These are phyloP conservation scores for Lolium rigidum DNA, from an alignment of 176 grass and related monocot genomes.

Conservation along the genomic window DNA sequence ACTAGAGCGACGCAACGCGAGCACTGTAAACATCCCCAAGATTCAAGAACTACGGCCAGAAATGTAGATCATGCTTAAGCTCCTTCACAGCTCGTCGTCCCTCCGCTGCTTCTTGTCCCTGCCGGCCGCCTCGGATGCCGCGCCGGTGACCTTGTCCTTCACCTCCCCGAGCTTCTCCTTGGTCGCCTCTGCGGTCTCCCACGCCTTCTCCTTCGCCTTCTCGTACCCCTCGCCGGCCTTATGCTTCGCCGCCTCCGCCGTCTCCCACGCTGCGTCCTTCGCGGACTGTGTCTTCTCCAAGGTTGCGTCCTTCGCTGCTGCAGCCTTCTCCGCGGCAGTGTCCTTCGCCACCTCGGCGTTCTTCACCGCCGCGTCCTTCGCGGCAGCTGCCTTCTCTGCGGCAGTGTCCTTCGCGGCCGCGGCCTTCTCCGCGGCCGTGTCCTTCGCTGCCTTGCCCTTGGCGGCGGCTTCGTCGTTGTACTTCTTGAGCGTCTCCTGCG, in stretches of 20 bases:
- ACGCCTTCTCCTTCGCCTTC: constrained; percentile 35
- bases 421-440: not conserved
- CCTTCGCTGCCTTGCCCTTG: constrained; percentile 1
- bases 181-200: constrained; percentile 44
- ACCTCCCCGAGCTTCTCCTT: constrained; percentile 50
- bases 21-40: constrained; percentile 20
- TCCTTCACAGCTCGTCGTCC: constrained; percentile 62
- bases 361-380: constrained; percentile 30
- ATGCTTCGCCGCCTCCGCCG: constrained; percentile 37
- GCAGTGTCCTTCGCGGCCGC: constrained; percentile 15
- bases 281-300: constrained; percentile 36
- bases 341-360: constrained; percentile 4
- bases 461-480: constrained; percentile 33
- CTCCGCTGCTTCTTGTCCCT: constrained; percentile 41
- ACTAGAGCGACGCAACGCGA: not conserved
- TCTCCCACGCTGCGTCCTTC: constrained; percentile 53
- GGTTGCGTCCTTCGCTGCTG: constrained; percentile 15
- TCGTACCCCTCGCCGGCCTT: constrained; percentile 39
- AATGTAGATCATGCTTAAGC: no score
- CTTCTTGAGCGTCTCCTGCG: constrained; percentile 38
- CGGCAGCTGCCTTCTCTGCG: constrained; percentile 30
- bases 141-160: constrained; percentile 47
- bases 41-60: not conserved
- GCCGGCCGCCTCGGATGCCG: not conserved
- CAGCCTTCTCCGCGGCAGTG: constrained; percentile 27